Percentiles rank a stretch among this genome's conserved stretches.
phyloP scores from a whole-genome alignment of 2,329 filamentous ascomycete genomes.

The Coleophoma crateriformis region DNA sequence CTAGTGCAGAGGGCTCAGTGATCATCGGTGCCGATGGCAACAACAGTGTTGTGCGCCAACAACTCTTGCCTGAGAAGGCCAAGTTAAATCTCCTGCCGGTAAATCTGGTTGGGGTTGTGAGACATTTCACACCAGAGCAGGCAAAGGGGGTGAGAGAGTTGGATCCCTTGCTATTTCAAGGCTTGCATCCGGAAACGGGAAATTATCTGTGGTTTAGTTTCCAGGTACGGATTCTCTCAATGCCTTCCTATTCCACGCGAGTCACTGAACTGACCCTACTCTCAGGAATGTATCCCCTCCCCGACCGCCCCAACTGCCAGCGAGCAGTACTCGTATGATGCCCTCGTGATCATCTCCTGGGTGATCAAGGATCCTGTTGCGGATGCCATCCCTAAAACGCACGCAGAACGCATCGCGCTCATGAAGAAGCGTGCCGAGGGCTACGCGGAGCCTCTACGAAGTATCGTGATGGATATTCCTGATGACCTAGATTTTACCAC shows the following conservation, averaged over 20 bases:
- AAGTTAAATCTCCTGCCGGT: conserved; percentile 30
- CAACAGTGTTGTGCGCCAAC: conserved; percentile 27
- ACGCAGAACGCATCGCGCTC: conserved; percentile 15
- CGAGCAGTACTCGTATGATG: conserved; percentile 30
- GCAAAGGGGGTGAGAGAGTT: conserved; percentile 35
- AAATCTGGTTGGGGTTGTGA: conserved; percentile 31
- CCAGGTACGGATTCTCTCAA: conserved; percentile 20
- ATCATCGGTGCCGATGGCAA: conserved; percentile 36
- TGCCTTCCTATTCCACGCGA: no score
- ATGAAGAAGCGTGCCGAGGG: conserved; percentile 27
- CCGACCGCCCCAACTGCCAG: neutral
- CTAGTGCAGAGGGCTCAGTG: conserved; percentile 23
- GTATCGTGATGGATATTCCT: conserved; percentile 37
- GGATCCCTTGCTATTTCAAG: conserved; percentile 50
- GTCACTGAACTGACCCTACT: no score
- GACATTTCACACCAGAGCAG: conserved; percentile 32
- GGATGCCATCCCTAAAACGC: conserved; percentile 27
- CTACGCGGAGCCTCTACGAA: conserved; percentile 34
- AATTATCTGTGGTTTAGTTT: conserved; percentile 45
- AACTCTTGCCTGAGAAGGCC: conserved; percentile 26
- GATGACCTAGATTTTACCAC: conserved; percentile 29
- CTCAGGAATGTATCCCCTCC: no score
- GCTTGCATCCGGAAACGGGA: conserved; percentile 42
- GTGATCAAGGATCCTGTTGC: conserved; percentile 22
- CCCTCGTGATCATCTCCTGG: conserved; percentile 43